These are phyloP conservation scores for Laguncularia racemosa DNA, from an alignment of 345 rosid species.

Conservation along the genomic window DNA sequence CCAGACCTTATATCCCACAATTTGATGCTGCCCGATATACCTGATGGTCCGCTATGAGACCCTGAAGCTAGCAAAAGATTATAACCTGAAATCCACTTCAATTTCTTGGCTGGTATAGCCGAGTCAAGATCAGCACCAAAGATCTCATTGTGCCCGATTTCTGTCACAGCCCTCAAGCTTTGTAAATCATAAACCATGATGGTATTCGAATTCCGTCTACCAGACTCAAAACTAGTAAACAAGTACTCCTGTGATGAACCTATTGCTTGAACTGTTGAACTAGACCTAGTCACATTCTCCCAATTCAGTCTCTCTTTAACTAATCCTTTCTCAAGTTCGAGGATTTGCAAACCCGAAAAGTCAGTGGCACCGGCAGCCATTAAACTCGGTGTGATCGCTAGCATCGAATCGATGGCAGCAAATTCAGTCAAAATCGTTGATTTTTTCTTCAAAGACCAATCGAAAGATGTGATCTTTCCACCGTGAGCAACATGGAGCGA, in stretches of 20 bases:
- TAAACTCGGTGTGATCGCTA: constrained; percentile 46
- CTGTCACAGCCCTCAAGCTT: constrained; percentile 48
- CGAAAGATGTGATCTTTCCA: constrained; percentile 85
- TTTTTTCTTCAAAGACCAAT: constrained; percentile 67
- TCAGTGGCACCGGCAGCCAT: constrained; percentile 90
- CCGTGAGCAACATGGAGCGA: constrained; percentile 81
- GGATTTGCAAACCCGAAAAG: constrained; percentile 71
- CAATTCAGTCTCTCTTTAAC: constrained; percentile 51
- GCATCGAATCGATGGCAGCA: constrained; percentile 75
- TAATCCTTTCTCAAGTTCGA: constrained; percentile 62
- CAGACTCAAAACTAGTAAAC: constrained; percentile 87
- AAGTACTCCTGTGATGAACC: constrained; percentile 52
- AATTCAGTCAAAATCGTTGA: constrained; percentile 69
- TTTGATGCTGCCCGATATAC: constrained; percentile 55
- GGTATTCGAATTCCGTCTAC: constrained; percentile 77
- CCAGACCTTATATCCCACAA: constrained; percentile 86
- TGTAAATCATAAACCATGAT: constrained; percentile 73
- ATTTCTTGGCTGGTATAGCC: constrained; percentile 69
- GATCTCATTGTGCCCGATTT: constrained; percentile 67
- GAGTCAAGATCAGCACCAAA: constrained; percentile 74
- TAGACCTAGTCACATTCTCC: constrained; percentile 63
- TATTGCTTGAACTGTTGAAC: constrained; percentile 80
- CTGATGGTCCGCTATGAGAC: constrained; percentile 80
- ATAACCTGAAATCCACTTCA: constrained; percentile 61
- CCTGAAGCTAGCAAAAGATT: constrained; percentile 78